Evolutionary conservation across 192 early-diverging fungal genomes (phyloP).

Genomic region (Gaertneriomyces sp.): DNA sequence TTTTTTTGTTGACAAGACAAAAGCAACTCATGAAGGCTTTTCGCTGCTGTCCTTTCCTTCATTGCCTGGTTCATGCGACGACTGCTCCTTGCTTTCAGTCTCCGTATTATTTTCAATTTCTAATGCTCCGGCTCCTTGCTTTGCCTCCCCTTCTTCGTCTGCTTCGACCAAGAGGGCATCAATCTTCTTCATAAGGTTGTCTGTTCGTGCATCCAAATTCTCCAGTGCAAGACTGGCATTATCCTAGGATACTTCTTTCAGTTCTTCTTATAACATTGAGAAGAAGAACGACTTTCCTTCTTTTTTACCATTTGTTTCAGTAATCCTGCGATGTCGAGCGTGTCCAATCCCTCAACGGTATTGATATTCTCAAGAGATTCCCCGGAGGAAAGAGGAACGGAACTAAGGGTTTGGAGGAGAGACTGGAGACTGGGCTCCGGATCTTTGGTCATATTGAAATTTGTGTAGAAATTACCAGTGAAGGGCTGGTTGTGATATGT

Average conservation of each 20-base stretch:
- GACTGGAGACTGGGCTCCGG: too few species aligned
- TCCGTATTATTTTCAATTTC: too few species aligned
- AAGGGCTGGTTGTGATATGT: too few species aligned
- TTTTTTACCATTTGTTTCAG: slow-evolving; percentile 20
- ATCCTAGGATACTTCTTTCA: slow-evolving; percentile 5
- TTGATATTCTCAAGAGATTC: too few species aligned
- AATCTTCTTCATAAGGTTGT: slow-evolving; percentile 24
- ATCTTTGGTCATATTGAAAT: too few species aligned
- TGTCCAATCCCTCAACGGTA: background rate
- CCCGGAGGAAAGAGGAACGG: too few species aligned
- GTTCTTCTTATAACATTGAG: background rate
- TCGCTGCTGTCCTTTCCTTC: background rate
- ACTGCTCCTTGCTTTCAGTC: too few species aligned
- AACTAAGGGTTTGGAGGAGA: too few species aligned
- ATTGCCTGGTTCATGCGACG: too few species aligned
- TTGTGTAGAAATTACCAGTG: too few species aligned
- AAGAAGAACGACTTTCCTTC: background rate
- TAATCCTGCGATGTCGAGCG: slow-evolving; percentile 15
- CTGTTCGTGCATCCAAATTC: slow-evolving; percentile 19
- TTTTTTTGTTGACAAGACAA: background rate
- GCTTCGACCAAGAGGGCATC: slow-evolving; percentile 15
- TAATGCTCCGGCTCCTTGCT: too few species aligned
- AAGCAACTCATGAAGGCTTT: background rate
- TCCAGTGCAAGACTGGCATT: slow-evolving; percentile 14
- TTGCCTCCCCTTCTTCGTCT: background rate